A percentile compares a stretch with the other conserved stretches of the same genome.
Evolutionary conservation across 129 eudicot species (phyloP).

Genomic region (Artemisia tridentata): DNA sequence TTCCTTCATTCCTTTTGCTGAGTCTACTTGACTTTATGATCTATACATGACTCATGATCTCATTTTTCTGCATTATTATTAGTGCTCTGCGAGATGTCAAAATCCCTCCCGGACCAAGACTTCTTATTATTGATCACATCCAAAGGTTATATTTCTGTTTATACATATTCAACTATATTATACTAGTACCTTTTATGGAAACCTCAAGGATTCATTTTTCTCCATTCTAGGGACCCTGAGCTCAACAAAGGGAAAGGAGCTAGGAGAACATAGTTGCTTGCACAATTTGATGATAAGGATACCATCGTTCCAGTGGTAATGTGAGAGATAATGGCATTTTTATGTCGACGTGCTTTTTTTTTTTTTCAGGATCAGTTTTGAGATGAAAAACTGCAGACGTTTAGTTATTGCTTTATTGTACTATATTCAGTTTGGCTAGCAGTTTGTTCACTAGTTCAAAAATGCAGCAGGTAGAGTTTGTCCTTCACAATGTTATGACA

Average conservation of each 20-base stretch:
- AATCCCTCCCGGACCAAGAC: conserved; percentile 96
- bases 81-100: conserved; percentile 90
- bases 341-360: not conserved
- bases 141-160: conserved; percentile 42
- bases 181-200: not conserved
- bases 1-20: too few species aligned
- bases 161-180: not conserved
- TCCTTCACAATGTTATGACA: too few species aligned
- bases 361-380: not conserved
- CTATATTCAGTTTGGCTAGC: not conserved
- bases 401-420: not conserved
- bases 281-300: not conserved
- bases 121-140: conserved; percentile 79
- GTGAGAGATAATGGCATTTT: not conserved
- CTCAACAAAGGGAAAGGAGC: conserved; percentile 13
- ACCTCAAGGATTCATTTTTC: not conserved
- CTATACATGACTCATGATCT: not conserved
- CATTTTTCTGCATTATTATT: conserved; percentile 16
- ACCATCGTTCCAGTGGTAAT: not conserved
- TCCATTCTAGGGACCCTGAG: conserved; percentile 7
- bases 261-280: conserved; percentile 9
- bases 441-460: not conserved
- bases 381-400: conserved; percentile 5
- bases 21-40: too few species aligned
- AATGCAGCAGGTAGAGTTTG: not conserved